Conservation (phyloP, 2,329 filamentous ascomycete species). For the Ramichloridium luteum region DNA sequence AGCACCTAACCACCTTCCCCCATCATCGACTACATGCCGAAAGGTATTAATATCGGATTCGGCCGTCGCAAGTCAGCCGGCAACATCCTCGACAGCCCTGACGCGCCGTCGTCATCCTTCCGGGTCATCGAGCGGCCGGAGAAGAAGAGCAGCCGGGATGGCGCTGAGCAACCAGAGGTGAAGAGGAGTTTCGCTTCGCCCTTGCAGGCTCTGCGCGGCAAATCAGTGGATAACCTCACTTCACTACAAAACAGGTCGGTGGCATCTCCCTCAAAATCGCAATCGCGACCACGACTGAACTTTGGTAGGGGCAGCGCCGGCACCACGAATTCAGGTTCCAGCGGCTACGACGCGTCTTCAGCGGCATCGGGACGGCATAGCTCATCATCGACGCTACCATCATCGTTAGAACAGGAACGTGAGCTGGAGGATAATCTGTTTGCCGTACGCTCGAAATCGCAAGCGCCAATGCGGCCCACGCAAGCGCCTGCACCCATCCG, state of each 20-base stretch:
- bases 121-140: conserved; percentile 42
- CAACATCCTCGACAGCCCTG: conserved; percentile 35
- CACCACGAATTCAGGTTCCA: conserved; percentile 36
- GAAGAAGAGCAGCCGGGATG: conserved; percentile 28
- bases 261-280: conserved; percentile 8
- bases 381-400: conserved; percentile 44
- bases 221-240: conserved; percentile 23
- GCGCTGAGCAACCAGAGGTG: conserved; percentile 23
- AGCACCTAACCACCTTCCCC: no score
- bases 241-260: conserved; percentile 11
- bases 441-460: conserved; percentile 24
- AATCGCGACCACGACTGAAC: conserved; percentile 18
- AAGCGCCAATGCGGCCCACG: conserved; percentile 16
- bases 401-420: conserved; percentile 37
- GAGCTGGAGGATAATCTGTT: conserved; percentile 25
- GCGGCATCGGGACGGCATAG: conserved; percentile 39
- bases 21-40: conserved; percentile 35
- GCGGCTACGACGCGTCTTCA: conserved; percentile 30
- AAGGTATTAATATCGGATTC: conserved; percentile 39
- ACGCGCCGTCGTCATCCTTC: conserved; percentile 32
- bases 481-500: background rate
- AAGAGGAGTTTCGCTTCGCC: conserved; percentile 25
- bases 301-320: conserved; percentile 36
- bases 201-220: conserved; percentile 22
- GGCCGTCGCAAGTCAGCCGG: conserved; percentile 43